Evolutionary conservation across 2,329 filamentous ascomycete genomes (phyloP), one percentile per base, ranked within the genome.

Genomic region (Fonsecaea pugnacius): DNA sequence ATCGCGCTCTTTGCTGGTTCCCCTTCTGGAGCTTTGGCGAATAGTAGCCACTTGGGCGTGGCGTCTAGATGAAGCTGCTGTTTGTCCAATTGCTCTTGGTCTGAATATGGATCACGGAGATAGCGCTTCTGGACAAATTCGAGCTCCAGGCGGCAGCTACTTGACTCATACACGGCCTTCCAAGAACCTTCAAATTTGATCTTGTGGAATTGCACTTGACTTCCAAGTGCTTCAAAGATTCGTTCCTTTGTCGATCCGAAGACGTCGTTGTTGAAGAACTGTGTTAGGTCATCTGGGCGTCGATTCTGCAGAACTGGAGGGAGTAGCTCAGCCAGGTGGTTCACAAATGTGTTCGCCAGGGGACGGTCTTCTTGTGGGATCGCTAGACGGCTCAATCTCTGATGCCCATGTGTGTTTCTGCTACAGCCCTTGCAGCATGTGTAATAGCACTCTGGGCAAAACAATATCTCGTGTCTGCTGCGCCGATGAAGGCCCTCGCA

Each of bases 401-500:
- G 46, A n/a, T 68, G 66, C n/a, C 43, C 43, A 32, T 59, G 57
- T 27, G 30, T 38, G 33, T 62, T 52, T 56, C 64, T 51, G 27
- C 59, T 64, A 43, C 70, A 69, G n/a, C 50, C 40, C 18, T 57
- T 40, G 64, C 66, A 68, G 57, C 53, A 55, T 24, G 66, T 69
- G 56, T 68, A 63, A 48, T 66, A 66, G 50, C 70, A 67, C 30
- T 58, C 32, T n/a, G 50, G 51, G 52, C 65, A 66, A 61, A 63
- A 57, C 9, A 50, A 54, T 14, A 63, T 18, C 18, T 46, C 50
- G 9, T 74, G 74, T 5, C 72, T 69, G 3, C 77, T 75, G 1
- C 80, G 73, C 0, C 73, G 69, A 2, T 73, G 74, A 38, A 78
- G 76, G 1, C 82, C 80, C 74, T 89, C 87, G 63, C 87, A 89